Percentiles rank a stretch among this genome's conserved stretches.
phyloP scores from a whole-genome alignment of 164 flowering plant species.

The Chimonanthus salicifolius region DNA sequence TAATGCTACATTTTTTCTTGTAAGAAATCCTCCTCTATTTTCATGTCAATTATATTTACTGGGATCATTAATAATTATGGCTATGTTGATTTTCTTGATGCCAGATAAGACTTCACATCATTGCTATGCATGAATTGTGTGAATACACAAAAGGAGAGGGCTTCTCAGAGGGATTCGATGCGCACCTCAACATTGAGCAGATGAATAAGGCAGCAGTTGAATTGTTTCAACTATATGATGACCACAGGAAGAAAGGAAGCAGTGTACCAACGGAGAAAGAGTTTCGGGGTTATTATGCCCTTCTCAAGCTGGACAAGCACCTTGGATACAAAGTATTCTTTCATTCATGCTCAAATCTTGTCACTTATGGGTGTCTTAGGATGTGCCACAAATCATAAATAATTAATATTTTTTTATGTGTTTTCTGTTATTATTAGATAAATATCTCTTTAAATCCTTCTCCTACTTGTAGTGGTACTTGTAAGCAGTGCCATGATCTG shows the following conservation, averaged over 20 bases:
- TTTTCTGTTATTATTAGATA: too few species aligned
- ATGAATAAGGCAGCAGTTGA: constrained; percentile 99
- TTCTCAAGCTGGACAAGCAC: constrained; percentile 94
- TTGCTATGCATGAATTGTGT: constrained; percentile 97
- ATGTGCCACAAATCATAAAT: not conserved
- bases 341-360: not conserved
- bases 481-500: too few species aligned
- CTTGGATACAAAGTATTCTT: constrained; percentile 85
- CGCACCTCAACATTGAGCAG: constrained; percentile 98
- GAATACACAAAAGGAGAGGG: constrained; percentile 95
- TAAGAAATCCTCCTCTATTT: too few species aligned
- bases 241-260: constrained; percentile 87
- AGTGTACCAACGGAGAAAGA: constrained; percentile 74
- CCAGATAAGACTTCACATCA: constrained; percentile 88
- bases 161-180: constrained; percentile 97
- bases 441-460: too few species aligned
- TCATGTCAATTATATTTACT: too few species aligned
- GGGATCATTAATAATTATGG: not conserved
- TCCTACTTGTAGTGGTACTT: too few species aligned
- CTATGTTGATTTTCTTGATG: constrained; percentile 4
- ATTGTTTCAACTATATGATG: constrained; percentile 92
- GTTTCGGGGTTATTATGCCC: constrained; percentile 98
- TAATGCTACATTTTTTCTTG: too few species aligned
- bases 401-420: too few species aligned
- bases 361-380: not conserved